Percentiles rank a stretch among this genome's conserved stretches.
phyloP scores from a whole-genome alignment of 371 early-diverging fungal genomes.

The Mortierella sp. region DNA sequence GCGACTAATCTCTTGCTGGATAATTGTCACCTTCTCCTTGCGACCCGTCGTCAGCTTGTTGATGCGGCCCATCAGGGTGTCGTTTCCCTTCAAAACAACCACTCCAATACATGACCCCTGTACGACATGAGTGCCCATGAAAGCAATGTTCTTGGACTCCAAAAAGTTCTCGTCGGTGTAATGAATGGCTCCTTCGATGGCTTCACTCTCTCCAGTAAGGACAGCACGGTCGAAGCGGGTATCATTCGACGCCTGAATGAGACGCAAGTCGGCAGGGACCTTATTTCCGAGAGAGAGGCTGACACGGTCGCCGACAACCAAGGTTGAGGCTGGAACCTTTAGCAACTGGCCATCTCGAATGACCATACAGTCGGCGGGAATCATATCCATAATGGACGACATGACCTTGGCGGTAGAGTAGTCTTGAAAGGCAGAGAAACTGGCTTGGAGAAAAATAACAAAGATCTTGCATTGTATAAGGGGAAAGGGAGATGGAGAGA shows the following conservation, averaged over 20 bases:
- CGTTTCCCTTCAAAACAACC: constrained; percentile 71
- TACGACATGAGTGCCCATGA: constrained; percentile 76
- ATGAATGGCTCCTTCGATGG: constrained; percentile 67
- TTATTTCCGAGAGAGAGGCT: constrained; percentile 74
- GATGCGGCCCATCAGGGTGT: constrained; percentile 82
- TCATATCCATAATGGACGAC: constrained; percentile 81
- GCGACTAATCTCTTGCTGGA: constrained; percentile 79
- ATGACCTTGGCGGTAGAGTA: constrained; percentile 80
- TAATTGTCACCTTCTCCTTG: constrained; percentile 64
- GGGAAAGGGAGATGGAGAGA: neutral
- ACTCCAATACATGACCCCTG: constrained; percentile 76
- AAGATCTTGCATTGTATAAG: constrained; percentile 53
- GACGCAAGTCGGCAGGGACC: constrained; percentile 79
- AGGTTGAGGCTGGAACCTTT: constrained; percentile 62
- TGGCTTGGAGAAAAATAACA: constrained; percentile 76
- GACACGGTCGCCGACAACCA: constrained; percentile 74
- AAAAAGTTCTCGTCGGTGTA: constrained; percentile 70
- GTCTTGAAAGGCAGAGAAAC: constrained; percentile 83
- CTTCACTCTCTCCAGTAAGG: constrained; percentile 78
- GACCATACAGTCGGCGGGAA: constrained; percentile 73
- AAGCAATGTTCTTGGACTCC: constrained; percentile 77
- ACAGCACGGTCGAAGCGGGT: constrained; percentile 78
- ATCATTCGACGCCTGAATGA: constrained; percentile 70
- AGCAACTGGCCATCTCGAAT: constrained; percentile 69
- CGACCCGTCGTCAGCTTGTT: constrained; percentile 67